A percentile compares a stretch with the other conserved stretches of the same genome.
Evolutionary conservation across 2,329 filamentous ascomycete genomes (phyloP).

Genomic region (Albophoma yamanashiensis): DNA sequence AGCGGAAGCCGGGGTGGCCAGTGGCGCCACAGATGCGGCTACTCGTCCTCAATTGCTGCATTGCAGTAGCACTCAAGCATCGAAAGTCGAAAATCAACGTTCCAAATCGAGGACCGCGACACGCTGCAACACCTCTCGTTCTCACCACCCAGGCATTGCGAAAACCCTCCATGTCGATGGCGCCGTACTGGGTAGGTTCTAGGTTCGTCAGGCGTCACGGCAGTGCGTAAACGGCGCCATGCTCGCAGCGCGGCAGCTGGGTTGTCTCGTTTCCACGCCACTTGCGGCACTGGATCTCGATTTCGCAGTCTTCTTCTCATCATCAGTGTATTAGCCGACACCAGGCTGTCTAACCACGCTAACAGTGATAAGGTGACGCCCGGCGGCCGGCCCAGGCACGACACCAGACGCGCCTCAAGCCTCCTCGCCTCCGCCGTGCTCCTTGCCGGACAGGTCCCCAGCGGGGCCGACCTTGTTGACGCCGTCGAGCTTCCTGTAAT

Average conservation of each 20-base stretch:
- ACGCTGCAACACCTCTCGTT: too few species aligned
- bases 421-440: background rate
- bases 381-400: background rate
- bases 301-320: background rate
- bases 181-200: background rate
- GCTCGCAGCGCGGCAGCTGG: background rate
- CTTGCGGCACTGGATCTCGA: background rate
- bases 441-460: constrained; percentile 24
- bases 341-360: background rate
- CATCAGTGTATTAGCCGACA: background rate
- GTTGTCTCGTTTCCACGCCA: background rate
- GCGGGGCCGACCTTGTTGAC: constrained; percentile 19
- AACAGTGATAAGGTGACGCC: background rate
- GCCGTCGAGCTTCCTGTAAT: constrained; percentile 26
- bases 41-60: too few species aligned
- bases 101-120: too few species aligned
- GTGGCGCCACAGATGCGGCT: too few species aligned
- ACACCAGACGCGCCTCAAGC: background rate
- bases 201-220: background rate
- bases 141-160: too few species aligned
- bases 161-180: too few species aligned
- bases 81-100: too few species aligned
- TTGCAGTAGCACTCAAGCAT: too few species aligned
- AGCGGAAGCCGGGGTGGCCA: too few species aligned
- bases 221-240: constrained; percentile 5